Percentiles rank a stretch among this genome's conserved stretches.
These are phyloP conservation scores for Sarcocystis neurona DNA, from an alignment of 169 alveolate genomes.

Conservation along the genomic window DNA sequence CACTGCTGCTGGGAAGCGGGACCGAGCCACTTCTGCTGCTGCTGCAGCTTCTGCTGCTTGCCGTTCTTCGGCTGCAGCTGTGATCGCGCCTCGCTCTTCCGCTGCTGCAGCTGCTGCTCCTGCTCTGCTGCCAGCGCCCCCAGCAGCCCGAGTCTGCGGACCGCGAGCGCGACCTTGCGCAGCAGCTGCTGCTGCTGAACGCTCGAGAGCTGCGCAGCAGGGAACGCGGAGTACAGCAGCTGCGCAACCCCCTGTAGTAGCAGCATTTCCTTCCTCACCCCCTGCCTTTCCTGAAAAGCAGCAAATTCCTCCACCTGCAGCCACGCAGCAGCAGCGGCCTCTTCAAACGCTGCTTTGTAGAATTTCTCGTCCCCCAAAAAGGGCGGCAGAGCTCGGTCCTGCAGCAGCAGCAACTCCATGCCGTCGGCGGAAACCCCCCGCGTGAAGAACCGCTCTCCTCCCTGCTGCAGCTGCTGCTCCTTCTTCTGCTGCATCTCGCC, in stretches of 20 bases:
- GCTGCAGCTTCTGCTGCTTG: not conserved
- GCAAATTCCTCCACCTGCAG: not conserved
- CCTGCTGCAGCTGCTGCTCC: not conserved
- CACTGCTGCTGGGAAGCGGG: no score
- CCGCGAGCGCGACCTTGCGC: no score
- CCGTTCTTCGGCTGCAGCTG: not conserved
- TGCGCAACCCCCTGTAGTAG: constrained; percentile 9
- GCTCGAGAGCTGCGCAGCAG: not conserved
- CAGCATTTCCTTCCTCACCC: not conserved
- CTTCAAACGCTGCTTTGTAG: constrained; percentile 2
- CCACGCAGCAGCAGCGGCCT: not conserved
- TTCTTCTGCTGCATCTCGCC: not conserved
- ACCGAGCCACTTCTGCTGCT: not conserved
- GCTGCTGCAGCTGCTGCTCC: constrained; percentile 6
- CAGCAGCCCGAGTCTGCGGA: no score
- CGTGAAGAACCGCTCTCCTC: not conserved
- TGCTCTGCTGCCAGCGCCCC: not conserved
- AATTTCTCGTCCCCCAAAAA: not conserved
- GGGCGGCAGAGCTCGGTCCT: constrained; percentile 1
- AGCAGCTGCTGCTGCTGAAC: no score
- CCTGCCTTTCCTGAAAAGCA: constrained; percentile 3
- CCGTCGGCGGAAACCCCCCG: not conserved
- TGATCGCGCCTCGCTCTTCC: not conserved
- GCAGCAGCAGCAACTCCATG: not conserved
- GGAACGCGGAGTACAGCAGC: constrained; percentile 2